phyloP scores from a whole-genome alignment of 306 rosid genomes.

The Lotus japonicus region DNA sequence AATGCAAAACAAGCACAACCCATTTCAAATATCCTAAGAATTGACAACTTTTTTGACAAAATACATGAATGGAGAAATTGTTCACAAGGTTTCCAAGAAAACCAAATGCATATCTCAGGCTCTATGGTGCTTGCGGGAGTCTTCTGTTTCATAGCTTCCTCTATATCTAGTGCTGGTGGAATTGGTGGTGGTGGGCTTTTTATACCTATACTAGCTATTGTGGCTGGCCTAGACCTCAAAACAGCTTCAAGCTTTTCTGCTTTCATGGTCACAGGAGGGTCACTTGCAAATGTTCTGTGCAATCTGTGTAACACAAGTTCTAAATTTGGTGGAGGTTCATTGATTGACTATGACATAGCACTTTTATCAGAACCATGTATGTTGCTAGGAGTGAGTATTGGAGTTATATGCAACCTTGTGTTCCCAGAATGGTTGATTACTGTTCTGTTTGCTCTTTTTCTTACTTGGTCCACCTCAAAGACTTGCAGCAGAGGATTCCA shows the following conservation, averaged over 20 bases:
- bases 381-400: constrained; percentile 78
- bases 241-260: constrained; percentile 78
- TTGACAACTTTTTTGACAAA: constrained; percentile 11
- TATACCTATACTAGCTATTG: constrained; percentile 59
- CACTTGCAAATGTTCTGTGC: constrained; percentile 62
- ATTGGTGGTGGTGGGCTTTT: constrained; percentile 86
- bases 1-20: constrained; percentile 42
- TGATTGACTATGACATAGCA: constrained; percentile 69
- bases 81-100: constrained; percentile 20
- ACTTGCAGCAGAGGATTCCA: constrained; percentile 55
- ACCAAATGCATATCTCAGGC: constrained; percentile 24
- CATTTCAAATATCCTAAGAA: constrained; percentile 15
- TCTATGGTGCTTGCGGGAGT: constrained; percentile 36
- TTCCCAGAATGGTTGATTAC: constrained; percentile 89
- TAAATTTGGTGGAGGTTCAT: constrained; percentile 40
- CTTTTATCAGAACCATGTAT: constrained; percentile 74
- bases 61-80: constrained; percentile 27
- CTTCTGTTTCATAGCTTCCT: constrained; percentile 60
- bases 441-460: constrained; percentile 58
- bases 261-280: constrained; percentile 92
- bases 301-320: constrained; percentile 35
- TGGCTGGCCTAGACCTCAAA: constrained; percentile 70
- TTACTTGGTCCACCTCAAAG: constrained; percentile 79
- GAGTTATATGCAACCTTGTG: constrained; percentile 73
- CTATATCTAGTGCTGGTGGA: constrained; percentile 88